Percentiles rank a stretch among this genome's conserved stretches.
Conservation (phyloP, 1,139 yeast species). For the Candida glucosophila region DNA sequence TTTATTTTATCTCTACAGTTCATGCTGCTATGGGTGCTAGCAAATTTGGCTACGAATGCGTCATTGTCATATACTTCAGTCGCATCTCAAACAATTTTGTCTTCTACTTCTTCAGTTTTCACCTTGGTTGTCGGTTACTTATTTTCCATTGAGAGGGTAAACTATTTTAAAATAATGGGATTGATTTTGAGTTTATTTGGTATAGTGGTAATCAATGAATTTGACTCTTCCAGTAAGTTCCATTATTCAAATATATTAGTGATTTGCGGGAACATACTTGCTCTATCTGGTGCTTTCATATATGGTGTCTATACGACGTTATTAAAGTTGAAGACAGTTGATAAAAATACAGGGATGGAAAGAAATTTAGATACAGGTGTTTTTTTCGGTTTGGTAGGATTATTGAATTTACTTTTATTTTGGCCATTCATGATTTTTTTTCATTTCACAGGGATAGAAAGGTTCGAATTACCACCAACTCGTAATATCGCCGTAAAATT, state of each 20-base stretch:
- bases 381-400: conserved; percentile 91
- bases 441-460: conserved; percentile 56
- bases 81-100: conserved; percentile 84
- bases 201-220: conserved; percentile 65
- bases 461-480: conserved; percentile 60
- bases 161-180: conserved; percentile 56
- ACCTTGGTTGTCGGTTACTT: conserved; percentile 77
- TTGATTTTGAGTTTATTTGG: conserved; percentile 69
- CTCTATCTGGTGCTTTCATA: conserved; percentile 73
- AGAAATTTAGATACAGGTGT: conserved; percentile 71
- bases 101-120: conserved; percentile 89
- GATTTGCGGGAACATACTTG: conserved; percentile 69
- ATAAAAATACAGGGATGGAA: conserved; percentile 46
- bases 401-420: conserved; percentile 62
- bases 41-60: conserved; percentile 84
- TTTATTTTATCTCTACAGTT: conserved; percentile 66
- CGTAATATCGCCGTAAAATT: conserved; percentile 46
- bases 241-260: conserved; percentile 22
- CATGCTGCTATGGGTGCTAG: conserved; percentile 80
- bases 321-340: conserved; percentile 56
- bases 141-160: conserved; percentile 63
- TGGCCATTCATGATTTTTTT: conserved; percentile 78
- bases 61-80: conserved; percentile 83
- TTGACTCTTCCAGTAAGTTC: conserved; percentile 35
- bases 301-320: conserved; percentile 91